Evolutionary conservation across 2,329 filamentous ascomycete species (phyloP).

Genomic region (Rutstroemia sp.): DNA sequence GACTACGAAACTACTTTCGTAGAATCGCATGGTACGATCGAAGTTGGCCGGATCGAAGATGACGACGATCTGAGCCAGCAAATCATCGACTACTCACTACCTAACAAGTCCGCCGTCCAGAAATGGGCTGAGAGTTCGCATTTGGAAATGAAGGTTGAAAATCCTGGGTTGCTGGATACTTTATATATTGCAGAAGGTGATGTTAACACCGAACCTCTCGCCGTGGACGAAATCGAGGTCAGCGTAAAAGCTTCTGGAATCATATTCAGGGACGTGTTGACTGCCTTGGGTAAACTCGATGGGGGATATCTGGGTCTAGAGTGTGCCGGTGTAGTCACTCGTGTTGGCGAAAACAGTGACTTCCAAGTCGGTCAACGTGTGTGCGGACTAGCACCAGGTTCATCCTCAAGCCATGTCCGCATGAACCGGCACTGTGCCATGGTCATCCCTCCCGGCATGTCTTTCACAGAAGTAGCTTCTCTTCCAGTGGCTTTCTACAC

Average conservation of each 20-base stretch:
- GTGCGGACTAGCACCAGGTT: background rate
- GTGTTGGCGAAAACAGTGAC: conserved; percentile 24
- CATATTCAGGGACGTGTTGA: conserved; percentile 26
- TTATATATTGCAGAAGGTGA: conserved; percentile 22
- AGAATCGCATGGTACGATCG: background rate
- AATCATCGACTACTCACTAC: background rate
- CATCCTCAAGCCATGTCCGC: background rate
- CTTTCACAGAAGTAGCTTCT: conserved; percentile 17
- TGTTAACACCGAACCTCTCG: conserved; percentile 2
- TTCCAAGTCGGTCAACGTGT: conserved; percentile 29
- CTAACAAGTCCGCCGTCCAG: background rate
- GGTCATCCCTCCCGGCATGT: conserved; percentile 11
- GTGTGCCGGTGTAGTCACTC: conserved; percentile 29
- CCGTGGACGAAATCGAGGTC: conserved; percentile 21
- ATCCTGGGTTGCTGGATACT: conserved; percentile 20
- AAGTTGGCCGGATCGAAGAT: background rate
- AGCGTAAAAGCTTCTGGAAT: conserved; percentile 26
- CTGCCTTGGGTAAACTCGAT: conserved; percentile 29
- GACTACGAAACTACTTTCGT: background rate
- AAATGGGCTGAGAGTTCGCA: conserved; percentile 4
- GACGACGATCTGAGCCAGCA: background rate
- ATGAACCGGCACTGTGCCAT: background rate
- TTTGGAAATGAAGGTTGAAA: conserved; percentile 19
- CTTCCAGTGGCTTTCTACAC: conserved; percentile 16
- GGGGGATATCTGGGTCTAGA: conserved; percentile 28